phyloP scores from a whole-genome alignment of 2,329 filamentous ascomycete genomes.

The Paraphoma chrysanthemicola region DNA sequence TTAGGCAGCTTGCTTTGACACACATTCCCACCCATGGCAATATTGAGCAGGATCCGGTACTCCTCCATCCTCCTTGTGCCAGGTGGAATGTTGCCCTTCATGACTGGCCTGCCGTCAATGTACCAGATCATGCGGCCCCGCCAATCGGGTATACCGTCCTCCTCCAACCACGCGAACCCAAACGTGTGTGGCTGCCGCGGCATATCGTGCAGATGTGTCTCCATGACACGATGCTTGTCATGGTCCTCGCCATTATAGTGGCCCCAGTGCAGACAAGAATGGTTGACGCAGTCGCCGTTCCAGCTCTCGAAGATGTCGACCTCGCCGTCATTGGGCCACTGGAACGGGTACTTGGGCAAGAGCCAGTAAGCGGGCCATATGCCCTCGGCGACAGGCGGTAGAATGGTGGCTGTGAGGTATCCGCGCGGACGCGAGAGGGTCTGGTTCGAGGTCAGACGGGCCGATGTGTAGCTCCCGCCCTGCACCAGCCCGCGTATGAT shows the following conservation, averaged over 20 bases:
- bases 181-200: conserved; percentile 56
- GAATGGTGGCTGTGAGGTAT: conserved; percentile 60
- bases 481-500: conserved; percentile 61
- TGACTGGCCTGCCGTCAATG: conserved; percentile 63
- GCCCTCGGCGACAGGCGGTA: conserved; percentile 61
- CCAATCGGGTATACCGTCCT: conserved; percentile 50
- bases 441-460: conserved; percentile 61
- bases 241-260: conserved; percentile 61
- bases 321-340: conserved; percentile 66
- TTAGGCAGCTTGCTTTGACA: conserved; percentile 59
- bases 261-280: conserved; percentile 67
- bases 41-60: conserved; percentile 64
- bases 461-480: conserved; percentile 58
- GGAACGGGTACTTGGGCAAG: conserved; percentile 64
- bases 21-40: conserved; percentile 69
- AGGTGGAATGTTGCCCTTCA: conserved; percentile 62
- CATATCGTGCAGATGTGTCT: conserved; percentile 60
- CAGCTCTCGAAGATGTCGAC: conserved; percentile 68
- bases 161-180: conserved; percentile 65
- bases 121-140: conserved; percentile 63
- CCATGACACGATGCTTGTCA: conserved; percentile 63
- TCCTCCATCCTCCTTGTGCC: conserved; percentile 64
- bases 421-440: conserved; percentile 60
- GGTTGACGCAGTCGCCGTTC: conserved; percentile 64
- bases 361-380: conserved; percentile 71